phyloP scores from a whole-genome alignment of 1,284 basidiomycete species.

The Fomitopsis betulina region DNA sequence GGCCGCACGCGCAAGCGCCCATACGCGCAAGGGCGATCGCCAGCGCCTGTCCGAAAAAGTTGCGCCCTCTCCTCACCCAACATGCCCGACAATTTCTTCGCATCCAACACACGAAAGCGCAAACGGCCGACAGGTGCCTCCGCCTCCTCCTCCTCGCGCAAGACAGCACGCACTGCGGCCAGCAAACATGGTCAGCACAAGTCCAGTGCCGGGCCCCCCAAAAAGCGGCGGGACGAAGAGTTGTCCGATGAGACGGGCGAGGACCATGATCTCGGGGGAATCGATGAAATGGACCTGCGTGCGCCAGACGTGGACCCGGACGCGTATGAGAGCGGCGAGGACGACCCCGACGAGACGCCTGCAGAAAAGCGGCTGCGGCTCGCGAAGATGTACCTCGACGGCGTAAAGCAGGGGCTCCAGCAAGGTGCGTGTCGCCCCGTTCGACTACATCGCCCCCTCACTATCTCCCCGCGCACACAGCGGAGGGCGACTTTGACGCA shows the following conservation, averaged over 20 bases:
- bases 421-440: constrained; percentile 49
- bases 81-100: constrained; percentile 85
- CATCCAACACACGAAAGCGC: constrained; percentile 66
- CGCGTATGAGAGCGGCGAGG: constrained; percentile 60
- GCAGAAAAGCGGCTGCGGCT: constrained; percentile 90
- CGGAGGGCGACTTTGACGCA: constrained; percentile 87
- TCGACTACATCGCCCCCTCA: background rate
- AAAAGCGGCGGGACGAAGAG: constrained; percentile 57
- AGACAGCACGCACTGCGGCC: background rate
- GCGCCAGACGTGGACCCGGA: constrained; percentile 52
- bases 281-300: constrained; percentile 79
- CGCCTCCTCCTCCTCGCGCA: background rate
- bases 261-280: constrained; percentile 42
- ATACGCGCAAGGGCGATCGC: background rate
- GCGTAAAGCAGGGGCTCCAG: constrained; percentile 61
- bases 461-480: constrained; percentile 33
- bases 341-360: constrained; percentile 87
- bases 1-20: too few species aligned
- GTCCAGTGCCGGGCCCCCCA: constrained; percentile 19
- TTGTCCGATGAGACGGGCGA: constrained; percentile 61
- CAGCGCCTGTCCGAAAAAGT: background rate
- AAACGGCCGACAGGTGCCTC: constrained; percentile 40
- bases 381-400: constrained; percentile 88
- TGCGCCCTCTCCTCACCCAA: background rate
- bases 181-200: constrained; percentile 6